Base-by-base conservation (phyloP, 2,329 filamentous ascomycete species). In the Aspergillus ibericus region DNA sequence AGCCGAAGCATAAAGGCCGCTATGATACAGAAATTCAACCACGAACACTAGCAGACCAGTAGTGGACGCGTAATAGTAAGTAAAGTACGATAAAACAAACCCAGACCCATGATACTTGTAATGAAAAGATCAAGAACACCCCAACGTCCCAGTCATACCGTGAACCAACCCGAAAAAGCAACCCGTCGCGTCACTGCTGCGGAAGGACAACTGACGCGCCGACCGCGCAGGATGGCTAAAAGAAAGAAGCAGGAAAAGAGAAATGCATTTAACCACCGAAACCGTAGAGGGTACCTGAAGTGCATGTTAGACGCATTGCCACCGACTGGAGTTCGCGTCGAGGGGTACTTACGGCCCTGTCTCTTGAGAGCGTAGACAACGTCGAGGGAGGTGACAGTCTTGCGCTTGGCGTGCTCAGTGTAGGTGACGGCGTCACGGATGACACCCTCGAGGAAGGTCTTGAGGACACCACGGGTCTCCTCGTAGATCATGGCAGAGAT, bases 401-500 rank as follows among this genome's bases (percentile, higher is more conserved):
- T 79, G 80, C 88, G 85, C 87, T 91, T 91, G 78, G 87, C 87
- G 85, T 91, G 88, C 82, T 91, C 88, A 69, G 88, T 91, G 83
- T 91, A 91, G 75, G 88, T 91, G 80, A 91, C 86, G 63, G 88
- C 87, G 72, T 91, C 88, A 78, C 88, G 85, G 75, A 92, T 91
- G 78, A 92, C 88, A 78, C 87, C 85, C 81, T 91, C 89, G 70
- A 92, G 88, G 87, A 91, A 91, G 78, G 88, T 88, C 86, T 91
- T 91, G 72, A 92, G 84, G 72, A 91, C 89, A 84, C 88, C 88
- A 75, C 89, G 88, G 71, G 89, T 91, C 83, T 92, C 87, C 78
- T 90, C 88, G 83, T 91, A 91, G 82, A 91, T 91, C 88, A 90
- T 96, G 78, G 93, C 93, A 75, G 92, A 96, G 76, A 97, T 97